phyloP scores from a whole-genome alignment of 2,329 filamentous ascomycete genomes.

The Ophiosphaerella narmari region DNA sequence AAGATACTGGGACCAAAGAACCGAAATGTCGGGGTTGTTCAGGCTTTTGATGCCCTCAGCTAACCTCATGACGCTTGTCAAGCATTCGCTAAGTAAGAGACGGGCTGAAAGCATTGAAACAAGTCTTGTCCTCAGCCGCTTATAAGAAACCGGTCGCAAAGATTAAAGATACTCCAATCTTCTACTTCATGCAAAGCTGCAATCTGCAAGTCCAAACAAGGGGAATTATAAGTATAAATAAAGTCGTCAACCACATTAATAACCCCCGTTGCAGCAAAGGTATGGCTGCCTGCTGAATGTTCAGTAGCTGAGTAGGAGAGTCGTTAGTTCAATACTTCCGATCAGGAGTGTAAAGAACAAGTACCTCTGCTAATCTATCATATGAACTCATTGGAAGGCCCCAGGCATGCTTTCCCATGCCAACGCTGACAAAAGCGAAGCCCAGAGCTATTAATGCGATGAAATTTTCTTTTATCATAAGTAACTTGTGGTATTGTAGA shows the following conservation, averaged over 20 bases:
- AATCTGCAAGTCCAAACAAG: background rate
- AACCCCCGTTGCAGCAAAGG: background rate
- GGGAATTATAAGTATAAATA: background rate
- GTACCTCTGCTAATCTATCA: constrained; percentile 2
- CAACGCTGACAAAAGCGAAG: constrained; percentile 1
- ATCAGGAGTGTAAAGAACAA: background rate
- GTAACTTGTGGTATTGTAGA: background rate
- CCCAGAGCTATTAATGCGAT: background rate
- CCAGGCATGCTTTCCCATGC: constrained; percentile 3
- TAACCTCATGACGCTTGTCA: constrained; percentile 6
- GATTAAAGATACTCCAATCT: background rate
- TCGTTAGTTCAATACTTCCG: background rate
- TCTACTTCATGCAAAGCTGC: background rate
- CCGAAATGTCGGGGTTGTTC: constrained; percentile 3
- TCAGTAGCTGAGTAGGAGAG: background rate
- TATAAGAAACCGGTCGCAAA: background rate
- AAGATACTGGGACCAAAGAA: background rate
- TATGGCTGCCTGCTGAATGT: background rate
- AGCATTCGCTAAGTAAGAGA: background rate
- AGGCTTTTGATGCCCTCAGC: constrained; percentile 1
- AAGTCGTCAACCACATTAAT: background rate
- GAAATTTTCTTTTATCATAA: background rate
- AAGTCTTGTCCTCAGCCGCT: background rate
- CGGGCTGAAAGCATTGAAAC: background rate
- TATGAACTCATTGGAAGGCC: constrained; percentile 1